Evolutionary conservation across 768 basidiomycete species (phyloP).

Genomic region (Kwoniella bestiolae): DNA sequence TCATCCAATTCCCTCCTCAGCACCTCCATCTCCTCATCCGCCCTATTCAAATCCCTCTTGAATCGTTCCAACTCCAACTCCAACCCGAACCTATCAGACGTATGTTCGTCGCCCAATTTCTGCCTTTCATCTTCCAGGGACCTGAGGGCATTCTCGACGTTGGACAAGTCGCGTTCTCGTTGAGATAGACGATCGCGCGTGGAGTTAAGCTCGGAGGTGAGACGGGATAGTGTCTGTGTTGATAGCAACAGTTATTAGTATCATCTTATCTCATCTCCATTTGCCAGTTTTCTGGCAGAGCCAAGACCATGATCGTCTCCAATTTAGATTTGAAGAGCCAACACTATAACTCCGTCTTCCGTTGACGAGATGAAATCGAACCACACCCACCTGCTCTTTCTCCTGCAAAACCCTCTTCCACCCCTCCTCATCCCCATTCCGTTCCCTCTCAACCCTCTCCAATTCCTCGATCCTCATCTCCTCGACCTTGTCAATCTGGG

Average conservation of each 20-base stretch:
- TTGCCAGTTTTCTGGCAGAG: too few relatives aligned
- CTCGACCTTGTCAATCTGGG: constrained; percentile 22
- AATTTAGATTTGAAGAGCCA: too few relatives aligned
- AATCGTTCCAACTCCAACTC: constrained; percentile 87
- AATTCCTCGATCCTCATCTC: constrained; percentile 21
- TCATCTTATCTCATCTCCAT: too few relatives aligned
- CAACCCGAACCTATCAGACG: constrained; percentile 78
- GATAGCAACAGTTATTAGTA: constrained; percentile 2
- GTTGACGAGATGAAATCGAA: too few relatives aligned
- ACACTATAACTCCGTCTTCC: too few relatives aligned
- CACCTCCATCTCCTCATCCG: constrained; percentile 77
- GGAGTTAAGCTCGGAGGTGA: constrained; percentile 50
- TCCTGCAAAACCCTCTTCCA: constrained; percentile 33
- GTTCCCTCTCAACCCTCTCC: constrained; percentile 24
- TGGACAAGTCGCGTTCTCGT: constrained; percentile 74
- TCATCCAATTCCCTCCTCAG: constrained; percentile 72
- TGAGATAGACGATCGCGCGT: constrained; percentile 64
- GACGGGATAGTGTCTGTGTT: constrained; percentile 23
- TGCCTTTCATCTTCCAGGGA: constrained; percentile 75
- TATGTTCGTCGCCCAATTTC: constrained; percentile 79
- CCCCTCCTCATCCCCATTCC: constrained; percentile 32
- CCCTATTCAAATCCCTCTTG: constrained; percentile 77
- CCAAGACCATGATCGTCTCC: too few relatives aligned
- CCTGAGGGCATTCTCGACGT: constrained; percentile 74
- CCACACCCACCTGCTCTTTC: constrained; percentile 44